Evolutionary conservation across 192 early-diverging fungal genomes (phyloP).

Genomic region (Diversispora eburnea): DNA sequence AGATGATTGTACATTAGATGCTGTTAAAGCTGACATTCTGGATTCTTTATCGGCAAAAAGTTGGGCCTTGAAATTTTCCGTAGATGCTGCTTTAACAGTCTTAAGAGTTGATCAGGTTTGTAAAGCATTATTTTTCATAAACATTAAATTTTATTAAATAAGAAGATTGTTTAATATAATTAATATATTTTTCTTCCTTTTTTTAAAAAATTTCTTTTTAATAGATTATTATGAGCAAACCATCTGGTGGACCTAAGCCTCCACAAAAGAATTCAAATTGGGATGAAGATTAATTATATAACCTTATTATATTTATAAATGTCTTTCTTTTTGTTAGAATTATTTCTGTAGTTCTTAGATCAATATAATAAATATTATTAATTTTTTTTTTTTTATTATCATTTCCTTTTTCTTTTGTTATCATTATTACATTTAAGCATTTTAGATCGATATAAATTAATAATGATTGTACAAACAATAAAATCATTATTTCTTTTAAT

Average conservation of each 20-base stretch:
- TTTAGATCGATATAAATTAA: too few species aligned
- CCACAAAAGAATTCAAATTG: slow-evolving; percentile 84
- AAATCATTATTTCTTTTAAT: too few species aligned
- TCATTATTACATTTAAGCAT: too few species aligned
- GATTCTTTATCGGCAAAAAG: slow-evolving; percentile 82
- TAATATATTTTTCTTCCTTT: neutral
- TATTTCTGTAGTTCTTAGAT: too few species aligned
- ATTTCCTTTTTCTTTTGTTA: too few species aligned
- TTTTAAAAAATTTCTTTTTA: neutral
- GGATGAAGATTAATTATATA: slow-evolving; percentile 70
- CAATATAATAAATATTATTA: too few species aligned
- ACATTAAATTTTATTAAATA: too few species aligned
- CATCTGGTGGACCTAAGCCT: slow-evolving; percentile 90
- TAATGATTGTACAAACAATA: too few species aligned
- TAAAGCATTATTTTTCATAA: neutral
- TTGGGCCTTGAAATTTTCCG: slow-evolving; percentile 86
- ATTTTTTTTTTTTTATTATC: too few species aligned
- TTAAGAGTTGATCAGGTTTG: slow-evolving; percentile 90
- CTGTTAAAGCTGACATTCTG: slow-evolving; percentile 66
- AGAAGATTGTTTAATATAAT: neutral
- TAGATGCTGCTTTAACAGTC: slow-evolving; percentile 88
- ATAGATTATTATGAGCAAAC: slow-evolving; percentile 97
- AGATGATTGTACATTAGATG: slow-evolving; percentile 69
- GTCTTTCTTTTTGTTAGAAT: too few species aligned
- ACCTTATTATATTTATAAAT: too few species aligned